Percentiles rank a stretch among this genome's conserved stretches.
phyloP scores from a whole-genome alignment of 2,329 filamentous ascomycete genomes.

The Cladosporium sp. region DNA sequence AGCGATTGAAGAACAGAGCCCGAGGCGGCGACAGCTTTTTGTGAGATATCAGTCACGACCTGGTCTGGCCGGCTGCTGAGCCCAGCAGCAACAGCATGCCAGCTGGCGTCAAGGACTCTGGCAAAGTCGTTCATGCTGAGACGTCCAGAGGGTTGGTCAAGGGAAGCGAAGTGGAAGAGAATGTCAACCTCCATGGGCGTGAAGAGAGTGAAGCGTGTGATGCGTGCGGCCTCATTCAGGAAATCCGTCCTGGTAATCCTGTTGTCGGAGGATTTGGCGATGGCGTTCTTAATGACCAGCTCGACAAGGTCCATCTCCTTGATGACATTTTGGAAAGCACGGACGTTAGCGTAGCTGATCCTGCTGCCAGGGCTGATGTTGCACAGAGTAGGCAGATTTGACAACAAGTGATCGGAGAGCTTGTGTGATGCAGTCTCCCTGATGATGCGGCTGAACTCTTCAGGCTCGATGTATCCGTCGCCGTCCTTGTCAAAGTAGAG shows the following conservation, averaged over 20 bases:
- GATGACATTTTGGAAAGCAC: constrained; percentile 97
- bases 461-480: constrained; percentile 91
- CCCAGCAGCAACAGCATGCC: constrained; percentile 58
- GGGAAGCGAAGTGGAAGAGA: constrained; percentile 93
- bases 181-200: constrained; percentile 99
- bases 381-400: constrained; percentile 87
- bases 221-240: constrained; percentile 83
- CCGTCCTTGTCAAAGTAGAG: constrained; percentile 83
- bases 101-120: constrained; percentile 91
- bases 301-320: constrained; percentile 97
- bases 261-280: constrained; percentile 75
- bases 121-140: constrained; percentile 81
- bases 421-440: constrained; percentile 90
- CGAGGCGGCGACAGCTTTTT: constrained; percentile 53
- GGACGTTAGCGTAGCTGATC: constrained; percentile 95
- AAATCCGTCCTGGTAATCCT: constrained; percentile 95
- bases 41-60: constrained; percentile 43
- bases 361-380: constrained; percentile 89
- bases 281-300: constrained; percentile 83
- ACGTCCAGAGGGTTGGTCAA: constrained; percentile 83
- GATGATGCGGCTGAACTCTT: constrained; percentile 96
- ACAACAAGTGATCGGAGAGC: constrained; percentile 90
- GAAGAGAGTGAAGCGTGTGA: constrained; percentile 91
- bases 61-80: constrained; percentile 48
- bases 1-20: constrained; percentile 59